Percentiles rank a stretch among this genome's conserved stretches.
phyloP scores from a whole-genome alignment of 2,329 filamentous ascomycete species.

The Sclerotiophoma versabilis region DNA sequence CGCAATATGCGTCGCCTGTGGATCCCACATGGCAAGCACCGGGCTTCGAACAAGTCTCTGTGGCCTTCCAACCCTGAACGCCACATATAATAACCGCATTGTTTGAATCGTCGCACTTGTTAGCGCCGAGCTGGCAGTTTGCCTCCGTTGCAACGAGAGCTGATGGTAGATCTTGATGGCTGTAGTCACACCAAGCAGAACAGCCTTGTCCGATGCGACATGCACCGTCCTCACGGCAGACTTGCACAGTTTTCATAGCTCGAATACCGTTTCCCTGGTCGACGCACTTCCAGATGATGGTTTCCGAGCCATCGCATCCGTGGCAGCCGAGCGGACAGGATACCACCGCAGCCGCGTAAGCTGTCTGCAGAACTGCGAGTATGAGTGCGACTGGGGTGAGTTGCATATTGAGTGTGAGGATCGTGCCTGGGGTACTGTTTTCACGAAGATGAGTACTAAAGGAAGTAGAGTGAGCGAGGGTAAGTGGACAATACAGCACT shows the following conservation, averaged over 20 bases:
- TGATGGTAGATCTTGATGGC: too few relatives aligned
- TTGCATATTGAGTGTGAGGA: not conserved
- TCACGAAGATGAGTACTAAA: not conserved
- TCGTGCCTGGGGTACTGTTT: not conserved
- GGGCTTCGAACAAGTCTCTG: not conserved
- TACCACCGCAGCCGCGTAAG: not conserved
- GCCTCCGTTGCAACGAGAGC: not conserved
- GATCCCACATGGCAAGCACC: not conserved
- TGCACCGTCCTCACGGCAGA: too few relatives aligned
- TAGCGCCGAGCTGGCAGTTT: not conserved
- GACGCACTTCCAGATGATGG: too few relatives aligned
- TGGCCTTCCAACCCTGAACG: not conserved
- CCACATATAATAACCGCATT: conserved; percentile 3
- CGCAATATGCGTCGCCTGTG: conserved; percentile 8
- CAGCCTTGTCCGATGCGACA: too few relatives aligned
- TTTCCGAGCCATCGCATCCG: not conserved
- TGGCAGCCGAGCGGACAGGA: conserved; percentile 2
- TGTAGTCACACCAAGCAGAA: too few relatives aligned
- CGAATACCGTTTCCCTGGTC: too few relatives aligned
- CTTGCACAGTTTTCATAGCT: too few relatives aligned
- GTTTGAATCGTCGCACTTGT: conserved; percentile 3
- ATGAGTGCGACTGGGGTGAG: not conserved
- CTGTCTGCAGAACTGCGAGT: not conserved
- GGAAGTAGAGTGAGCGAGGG: not conserved
- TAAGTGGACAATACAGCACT: not conserved